Evolutionary conservation across 73 alveolate genomes (phyloP), one percentile per base, ranked within the genome.

Genomic region (Uronychia setigera): DNA sequence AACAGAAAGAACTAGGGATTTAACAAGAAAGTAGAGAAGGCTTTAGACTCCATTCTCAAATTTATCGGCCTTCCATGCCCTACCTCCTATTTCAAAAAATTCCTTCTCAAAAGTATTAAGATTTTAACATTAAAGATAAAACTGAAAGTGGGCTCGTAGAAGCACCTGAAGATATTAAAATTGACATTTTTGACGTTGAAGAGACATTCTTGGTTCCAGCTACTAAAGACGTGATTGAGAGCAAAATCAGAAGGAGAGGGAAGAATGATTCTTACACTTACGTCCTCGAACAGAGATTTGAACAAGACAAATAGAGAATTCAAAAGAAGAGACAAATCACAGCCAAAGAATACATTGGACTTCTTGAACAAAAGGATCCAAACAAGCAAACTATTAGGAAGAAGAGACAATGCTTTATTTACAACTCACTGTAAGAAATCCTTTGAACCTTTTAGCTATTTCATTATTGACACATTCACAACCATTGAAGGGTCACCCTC

Each of bases 61-160:
- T 87, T 79, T 67, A 82, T 94, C 27, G 96, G 96, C n/a, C 77
- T 92, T n/a, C 94, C 94, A 13, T n/a, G n/a, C n/a, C 92, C 88
- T 1, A 76, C 92, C 1, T 87, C 86, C 0, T 86, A 80, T 76
- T 85, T 80, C 34, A 87, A 80, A 59, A 94, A 94, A 77, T 92
- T 87, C 82, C 82, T 94, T 25, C 77, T 94, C 19, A 83, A 31
- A 32, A n/a, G n/a, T n/a, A n/a, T n/a, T n/a, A n/a, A n/a, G n/a
- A n/a, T n/a, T n/a, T n/a, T n/a, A n/a, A n/a, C n/a, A n/a, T n/a
- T n/a, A 76, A 83, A 25, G 85, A 81, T 32, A 85, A 86, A 9
- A 87, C 60, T 1, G 98, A 91, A 32, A 77, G 77, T 32, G 87
- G 81, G 34, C 76, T 89, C 29, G 78, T 91, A 29, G 57, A 77